Evolutionary conservation across 2,329 filamentous ascomycete species (phyloP), one percentile per base, ranked within the genome.

Genomic region (Pseudopithomyces chartarum): DNA sequence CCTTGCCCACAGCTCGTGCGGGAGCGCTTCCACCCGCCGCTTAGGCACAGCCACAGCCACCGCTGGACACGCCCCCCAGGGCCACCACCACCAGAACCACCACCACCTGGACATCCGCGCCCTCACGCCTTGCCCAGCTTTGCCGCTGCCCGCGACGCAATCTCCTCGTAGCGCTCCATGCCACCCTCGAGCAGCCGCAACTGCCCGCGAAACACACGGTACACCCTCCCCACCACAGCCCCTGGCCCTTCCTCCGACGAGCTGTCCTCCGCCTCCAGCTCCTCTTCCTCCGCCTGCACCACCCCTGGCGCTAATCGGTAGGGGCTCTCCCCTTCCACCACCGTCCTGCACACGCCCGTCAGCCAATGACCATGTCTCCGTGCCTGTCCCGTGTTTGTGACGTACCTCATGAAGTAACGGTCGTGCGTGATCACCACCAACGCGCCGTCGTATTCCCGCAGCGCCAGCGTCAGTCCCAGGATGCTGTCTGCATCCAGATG

Each of bases 401-500:
- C 66, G 22, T 65, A 73, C 44, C 88, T 83, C 77, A 95, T 84
- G 66, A 96, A 89, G 82, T 90, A 96, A 32, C 92, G 82, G 72
- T 96, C 91, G 78, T 96, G 92, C 34, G 87, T 92, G 4, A 95
- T 88, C 5, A 95, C 77, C 38, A 96, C 76, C 3, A 95, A 83
- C 0, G 90, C 91, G 0, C 91, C 91, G 54, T 87, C 83, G 82
- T 90, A 96, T 2, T 77, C 77, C 13, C 83, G 81, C 60, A 96
- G 73, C 2, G 88, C 89, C 22, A 84, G 81, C 0, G 89, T 82
- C 53, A 96, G 76, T 1, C 89, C 90, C 7, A 85, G 84, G 22
- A 94, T 90, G 0, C 90, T 94, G 75, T 95, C 86, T 59, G 90
- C 90, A 71, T 96, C 92, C 39, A 96, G 81, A 78, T 96, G 92